phyloP scores from a whole-genome alignment of 495 filamentous ascomycete genomes.

The Annulohypoxylon moriforme region DNA sequence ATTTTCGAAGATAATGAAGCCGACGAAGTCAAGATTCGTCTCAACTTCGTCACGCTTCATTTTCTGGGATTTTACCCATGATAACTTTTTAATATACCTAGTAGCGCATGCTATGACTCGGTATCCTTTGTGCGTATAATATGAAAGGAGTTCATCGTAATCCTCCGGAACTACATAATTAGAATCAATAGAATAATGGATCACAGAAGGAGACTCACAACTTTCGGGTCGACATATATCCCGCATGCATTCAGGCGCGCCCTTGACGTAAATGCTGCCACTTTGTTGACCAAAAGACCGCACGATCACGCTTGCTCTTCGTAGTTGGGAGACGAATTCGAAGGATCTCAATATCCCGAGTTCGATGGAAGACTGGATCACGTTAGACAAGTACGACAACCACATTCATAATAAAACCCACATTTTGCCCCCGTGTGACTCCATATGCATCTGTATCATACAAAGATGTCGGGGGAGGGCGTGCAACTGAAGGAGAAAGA shows the following conservation, averaged over 20 bases:
- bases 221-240: slow-evolving; percentile 86
- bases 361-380: slow-evolving; percentile 66
- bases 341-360: slow-evolving; percentile 89
- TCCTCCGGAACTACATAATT: slow-evolving; percentile 78
- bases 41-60: slow-evolving; percentile 89
- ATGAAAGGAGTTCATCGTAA: slow-evolving; percentile 85
- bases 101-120: slow-evolving; percentile 97
- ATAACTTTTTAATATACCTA: slow-evolving; percentile 84
- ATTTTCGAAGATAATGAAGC: slow-evolving; percentile 99
- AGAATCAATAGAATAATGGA: slow-evolving; percentile 6
- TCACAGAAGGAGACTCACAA: slow-evolving; percentile 64
- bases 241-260: slow-evolving; percentile 94
- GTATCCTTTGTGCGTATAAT: slow-evolving; percentile 95
- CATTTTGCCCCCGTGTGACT: slow-evolving; percentile 49
- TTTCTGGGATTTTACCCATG: slow-evolving; percentile 94
- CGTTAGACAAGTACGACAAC: slow-evolving; percentile 4
- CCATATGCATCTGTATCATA: slow-evolving; percentile 62
- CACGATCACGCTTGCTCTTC: slow-evolving; percentile 92
- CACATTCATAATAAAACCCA: slow-evolving; percentile 45
- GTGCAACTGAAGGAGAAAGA: slow-evolving; percentile 82
- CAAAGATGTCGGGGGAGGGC: slow-evolving; percentile 74
- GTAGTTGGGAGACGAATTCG: slow-evolving; percentile 96
- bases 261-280: slow-evolving; percentile 92
- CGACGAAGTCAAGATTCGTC: slow-evolving; percentile 82
- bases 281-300: slow-evolving; percentile 82